Percentiles rank a stretch among this genome's conserved stretches.
Evolutionary conservation across 2,329 filamentous ascomycete species (phyloP).

Genomic region (Colletotrichum liriopes): DNA sequence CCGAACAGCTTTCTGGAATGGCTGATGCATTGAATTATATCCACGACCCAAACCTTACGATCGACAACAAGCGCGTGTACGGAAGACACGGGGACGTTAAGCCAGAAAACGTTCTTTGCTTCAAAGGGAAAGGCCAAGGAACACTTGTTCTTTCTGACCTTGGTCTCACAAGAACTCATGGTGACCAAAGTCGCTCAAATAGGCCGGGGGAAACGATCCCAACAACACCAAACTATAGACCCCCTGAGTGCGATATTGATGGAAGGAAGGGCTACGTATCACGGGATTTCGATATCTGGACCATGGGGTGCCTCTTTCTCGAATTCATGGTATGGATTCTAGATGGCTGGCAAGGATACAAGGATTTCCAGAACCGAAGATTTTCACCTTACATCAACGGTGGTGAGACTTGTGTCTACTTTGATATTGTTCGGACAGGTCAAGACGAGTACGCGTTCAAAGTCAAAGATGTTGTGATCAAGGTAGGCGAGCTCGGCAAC

Average conservation of each 20-base stretch:
- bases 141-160: slow-evolving; percentile 22
- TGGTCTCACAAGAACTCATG: neutral
- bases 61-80: neutral
- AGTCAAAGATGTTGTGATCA: neutral
- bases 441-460: neutral
- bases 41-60: neutral
- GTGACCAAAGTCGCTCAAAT: slow-evolving; percentile 1
- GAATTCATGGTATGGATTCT: slow-evolving; percentile 51
- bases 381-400: neutral
- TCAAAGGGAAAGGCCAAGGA: neutral
- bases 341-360: slow-evolving; percentile 34
- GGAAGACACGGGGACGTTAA: slow-evolving; percentile 37
- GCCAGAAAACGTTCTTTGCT: slow-evolving; percentile 36
- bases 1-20: slow-evolving; percentile 35
- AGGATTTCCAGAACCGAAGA: neutral
- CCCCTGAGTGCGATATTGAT: slow-evolving; percentile 9
- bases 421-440: neutral
- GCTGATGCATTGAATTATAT: slow-evolving; percentile 11
- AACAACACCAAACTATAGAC: neutral
- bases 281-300: slow-evolving; percentile 50
- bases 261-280: slow-evolving; percentile 27
- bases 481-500: neutral
- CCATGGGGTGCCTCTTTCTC: slow-evolving; percentile 49
- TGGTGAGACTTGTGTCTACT: neutral
- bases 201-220: neutral